A percentile compares a stretch with the other conserved stretches of the same genome.
phyloP scores from a whole-genome alignment of 768 basidiomycete genomes.

The Pulveroboletus sp. region DNA sequence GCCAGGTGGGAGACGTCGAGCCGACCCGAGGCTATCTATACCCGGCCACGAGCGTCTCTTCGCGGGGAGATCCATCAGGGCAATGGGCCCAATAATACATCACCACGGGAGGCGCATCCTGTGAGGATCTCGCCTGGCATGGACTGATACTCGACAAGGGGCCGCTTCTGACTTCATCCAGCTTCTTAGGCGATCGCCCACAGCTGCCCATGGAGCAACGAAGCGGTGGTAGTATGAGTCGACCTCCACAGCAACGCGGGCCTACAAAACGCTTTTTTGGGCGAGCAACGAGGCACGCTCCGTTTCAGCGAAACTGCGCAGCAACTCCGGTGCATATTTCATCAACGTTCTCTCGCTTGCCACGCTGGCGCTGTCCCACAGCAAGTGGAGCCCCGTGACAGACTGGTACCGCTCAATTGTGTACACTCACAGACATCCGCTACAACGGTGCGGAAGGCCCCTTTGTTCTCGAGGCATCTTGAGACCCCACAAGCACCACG shows the following conservation, averaged over 20 bases:
- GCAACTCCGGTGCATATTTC: neutral
- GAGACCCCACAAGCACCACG: neutral
- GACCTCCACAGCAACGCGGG: conserved; percentile 16
- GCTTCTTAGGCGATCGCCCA: conserved; percentile 2
- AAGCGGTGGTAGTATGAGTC: conserved; percentile 4
- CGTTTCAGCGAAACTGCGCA: conserved; percentile 6
- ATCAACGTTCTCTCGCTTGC: neutral
- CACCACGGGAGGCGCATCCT: neutral
- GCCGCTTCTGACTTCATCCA: neutral
- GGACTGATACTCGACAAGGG: neutral
- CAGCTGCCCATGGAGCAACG: neutral
- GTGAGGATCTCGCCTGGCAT: conserved; percentile 9
- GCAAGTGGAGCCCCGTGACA: neutral
- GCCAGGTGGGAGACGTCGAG: neutral
- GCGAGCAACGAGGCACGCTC: neutral
- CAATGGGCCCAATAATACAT: no score
- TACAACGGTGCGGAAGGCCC: no score
- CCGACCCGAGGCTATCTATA: conserved; percentile 17
- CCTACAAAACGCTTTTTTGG: conserved; percentile 14
- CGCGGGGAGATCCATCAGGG: conserved; percentile 14
- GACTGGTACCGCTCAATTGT: no score
- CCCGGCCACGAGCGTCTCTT: conserved; percentile 12
- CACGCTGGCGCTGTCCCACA: conserved; percentile 8
- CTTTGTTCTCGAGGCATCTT: conserved; percentile 6
- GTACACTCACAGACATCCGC: no score